Percentiles rank a stretch among this genome's conserved stretches.
phyloP scores from a whole-genome alignment of 805 yeast species.

The Metschnikowia continentalis region DNA sequence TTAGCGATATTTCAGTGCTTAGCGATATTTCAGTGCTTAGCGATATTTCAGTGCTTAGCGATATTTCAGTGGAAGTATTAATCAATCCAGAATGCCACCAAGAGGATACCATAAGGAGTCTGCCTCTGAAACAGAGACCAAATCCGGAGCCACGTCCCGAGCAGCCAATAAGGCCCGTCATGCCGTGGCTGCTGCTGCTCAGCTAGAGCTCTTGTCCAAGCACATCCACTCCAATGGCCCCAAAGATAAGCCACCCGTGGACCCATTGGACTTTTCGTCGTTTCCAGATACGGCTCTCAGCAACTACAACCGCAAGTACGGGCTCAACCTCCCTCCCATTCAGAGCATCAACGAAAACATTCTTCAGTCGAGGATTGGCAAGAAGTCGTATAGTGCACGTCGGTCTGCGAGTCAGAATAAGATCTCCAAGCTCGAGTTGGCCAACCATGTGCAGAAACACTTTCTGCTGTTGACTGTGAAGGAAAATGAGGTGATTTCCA shows the following conservation, averaged over 20 bases:
- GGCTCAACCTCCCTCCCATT: conserved; percentile 54
- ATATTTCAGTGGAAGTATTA: too few species aligned
- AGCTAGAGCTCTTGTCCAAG: conserved; percentile 60
- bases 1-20: too few species aligned
- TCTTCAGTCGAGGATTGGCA: conserved; percentile 68
- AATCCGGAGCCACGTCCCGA: conserved; percentile 24
- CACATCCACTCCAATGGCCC: conserved; percentile 77
- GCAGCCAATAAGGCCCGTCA: conserved; percentile 57
- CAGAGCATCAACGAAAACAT: conserved; percentile 66
- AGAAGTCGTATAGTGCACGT: conserved; percentile 47
- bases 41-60: neutral
- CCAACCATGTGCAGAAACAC: conserved; percentile 61
- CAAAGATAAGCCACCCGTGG: conserved; percentile 43
- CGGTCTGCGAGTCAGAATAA: conserved; percentile 31
- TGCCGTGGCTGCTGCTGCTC: conserved; percentile 62
- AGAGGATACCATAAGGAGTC: conserved; percentile 28
- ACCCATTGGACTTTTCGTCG: conserved; percentile 66
- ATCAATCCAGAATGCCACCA: conserved; percentile 13
- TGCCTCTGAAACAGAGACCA: conserved; percentile 34
- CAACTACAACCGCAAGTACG: conserved; percentile 60
- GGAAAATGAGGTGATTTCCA: conserved; percentile 84
- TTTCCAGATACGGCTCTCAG: conserved; percentile 63
- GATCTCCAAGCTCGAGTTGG: conserved; percentile 56
- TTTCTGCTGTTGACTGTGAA: conserved; percentile 55
- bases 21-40: neutral